These are phyloP conservation scores for Hirsutella thompsonii DNA, from an alignment of 2,329 filamentous ascomycete genomes.

Conservation along the genomic window DNA sequence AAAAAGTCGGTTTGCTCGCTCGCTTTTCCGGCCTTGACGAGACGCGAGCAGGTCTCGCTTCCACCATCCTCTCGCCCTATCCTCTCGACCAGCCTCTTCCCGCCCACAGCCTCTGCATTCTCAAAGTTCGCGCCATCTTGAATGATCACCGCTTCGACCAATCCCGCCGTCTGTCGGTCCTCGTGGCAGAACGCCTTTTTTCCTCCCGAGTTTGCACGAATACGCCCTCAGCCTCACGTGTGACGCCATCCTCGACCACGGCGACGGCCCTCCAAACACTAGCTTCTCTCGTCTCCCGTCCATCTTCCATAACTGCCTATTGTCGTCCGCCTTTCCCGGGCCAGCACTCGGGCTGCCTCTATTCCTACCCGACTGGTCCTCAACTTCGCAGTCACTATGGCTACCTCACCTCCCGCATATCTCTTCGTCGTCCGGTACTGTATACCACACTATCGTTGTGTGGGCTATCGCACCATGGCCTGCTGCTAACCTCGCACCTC, in stretches of 20 bases:
- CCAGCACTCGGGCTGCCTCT: background rate
- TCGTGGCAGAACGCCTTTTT: too few species aligned
- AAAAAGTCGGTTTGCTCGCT: too few species aligned
- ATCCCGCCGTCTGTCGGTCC: background rate
- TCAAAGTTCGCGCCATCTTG: background rate
- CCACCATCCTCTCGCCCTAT: background rate
- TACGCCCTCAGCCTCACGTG: background rate
- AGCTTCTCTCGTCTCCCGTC: background rate
- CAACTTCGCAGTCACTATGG: conserved; percentile 1
- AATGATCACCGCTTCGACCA: background rate
- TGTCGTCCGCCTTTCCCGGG: background rate
- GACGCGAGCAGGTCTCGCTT: background rate
- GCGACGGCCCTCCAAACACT: background rate
- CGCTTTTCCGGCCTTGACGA: background rate
- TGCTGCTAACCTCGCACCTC: background rate
- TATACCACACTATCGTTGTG: background rate
- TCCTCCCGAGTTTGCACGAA: background rate
- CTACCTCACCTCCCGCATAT: conserved; percentile 20
- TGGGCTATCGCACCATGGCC: background rate
- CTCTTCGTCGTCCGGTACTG: conserved; percentile 30
- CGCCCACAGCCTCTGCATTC: background rate
- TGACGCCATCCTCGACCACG: background rate
- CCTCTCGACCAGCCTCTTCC: background rate
- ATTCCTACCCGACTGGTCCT: background rate
- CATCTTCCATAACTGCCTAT: background rate